phyloP scores from a whole-genome alignment of 2,329 filamentous ascomycete genomes.

The Alternaria sp. region DNA sequence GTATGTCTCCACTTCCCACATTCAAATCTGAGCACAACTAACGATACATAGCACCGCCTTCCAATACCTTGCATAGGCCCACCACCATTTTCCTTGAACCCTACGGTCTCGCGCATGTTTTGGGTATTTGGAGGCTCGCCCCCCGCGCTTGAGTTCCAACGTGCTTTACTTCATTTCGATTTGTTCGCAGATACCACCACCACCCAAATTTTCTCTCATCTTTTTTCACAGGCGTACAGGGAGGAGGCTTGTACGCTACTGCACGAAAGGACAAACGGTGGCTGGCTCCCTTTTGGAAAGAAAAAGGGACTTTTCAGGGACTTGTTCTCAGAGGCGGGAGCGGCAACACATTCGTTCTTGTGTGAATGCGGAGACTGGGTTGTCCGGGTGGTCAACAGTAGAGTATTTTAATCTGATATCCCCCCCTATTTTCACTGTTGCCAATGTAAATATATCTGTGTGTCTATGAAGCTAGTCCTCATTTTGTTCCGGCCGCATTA shows the following conservation, averaged over 20 bases:
- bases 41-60: constrained; percentile 33
- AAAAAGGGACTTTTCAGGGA: neutral
- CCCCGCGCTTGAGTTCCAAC: neutral
- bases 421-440: neutral
- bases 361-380: constrained; percentile 1
- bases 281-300: constrained; percentile 9
- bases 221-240: constrained; percentile 15
- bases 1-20: constrained; percentile 64
- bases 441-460: neutral
- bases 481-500: constrained; percentile 4
- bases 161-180: constrained; percentile 9
- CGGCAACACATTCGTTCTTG: constrained; percentile 24
- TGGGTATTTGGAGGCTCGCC: constrained; percentile 8
- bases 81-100: neutral
- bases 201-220: constrained; percentile 10
- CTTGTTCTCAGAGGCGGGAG: neutral
- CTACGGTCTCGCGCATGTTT: constrained; percentile 12
- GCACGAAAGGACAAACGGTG: constrained; percentile 9
- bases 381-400: constrained; percentile 14
- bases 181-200: constrained; percentile 22
- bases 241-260: constrained; percentile 7
- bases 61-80: constrained; percentile 34
- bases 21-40: constrained; percentile 14
- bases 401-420: constrained; percentile 33
- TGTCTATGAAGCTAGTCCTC: neutral